Evolutionary conservation across 2,329 filamentous ascomycete species (phyloP).

Genomic region (Fusarium tanahbumbuense): DNA sequence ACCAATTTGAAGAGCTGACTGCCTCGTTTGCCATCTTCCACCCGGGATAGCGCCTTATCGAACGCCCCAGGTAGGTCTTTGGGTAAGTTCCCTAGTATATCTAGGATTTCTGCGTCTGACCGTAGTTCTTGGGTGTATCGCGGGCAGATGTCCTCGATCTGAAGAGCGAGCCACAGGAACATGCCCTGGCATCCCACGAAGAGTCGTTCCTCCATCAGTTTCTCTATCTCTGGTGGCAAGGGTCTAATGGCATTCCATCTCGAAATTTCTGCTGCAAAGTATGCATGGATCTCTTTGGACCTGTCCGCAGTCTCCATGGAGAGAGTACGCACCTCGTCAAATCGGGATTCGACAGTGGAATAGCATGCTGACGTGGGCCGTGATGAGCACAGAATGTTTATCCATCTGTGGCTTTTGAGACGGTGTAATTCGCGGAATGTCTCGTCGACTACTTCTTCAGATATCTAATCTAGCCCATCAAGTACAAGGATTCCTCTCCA

Average conservation of each 20-base stretch:
- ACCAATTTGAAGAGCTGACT: background rate
- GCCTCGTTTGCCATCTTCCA: too few relatives aligned
- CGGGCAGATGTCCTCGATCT: background rate
- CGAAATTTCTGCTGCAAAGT: accelerated
- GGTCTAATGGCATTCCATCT: background rate
- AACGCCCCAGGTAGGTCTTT: background rate
- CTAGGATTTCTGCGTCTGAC: accelerated
- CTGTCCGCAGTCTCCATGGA: background rate
- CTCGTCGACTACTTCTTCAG: background rate
- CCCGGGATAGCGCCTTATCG: accelerated
- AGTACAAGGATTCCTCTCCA: background rate
- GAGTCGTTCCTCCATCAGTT: accelerated
- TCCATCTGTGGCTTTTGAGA: too few relatives aligned
- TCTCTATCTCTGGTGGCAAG: background rate
- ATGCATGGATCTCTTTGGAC: background rate
- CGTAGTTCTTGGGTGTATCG: background rate
- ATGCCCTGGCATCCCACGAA: accelerated
- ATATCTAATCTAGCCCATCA: background rate
- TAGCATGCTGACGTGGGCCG: background rate
- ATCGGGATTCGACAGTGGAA: accelerated
- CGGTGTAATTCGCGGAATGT: too few relatives aligned
- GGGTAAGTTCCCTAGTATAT: background rate
- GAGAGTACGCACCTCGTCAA: accelerated
- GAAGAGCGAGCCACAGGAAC: background rate
- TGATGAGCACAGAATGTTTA: background rate